Conservation (phyloP, 2,329 filamentous ascomycete species). For the Immersiporthe knoxdaviesiana region DNA sequence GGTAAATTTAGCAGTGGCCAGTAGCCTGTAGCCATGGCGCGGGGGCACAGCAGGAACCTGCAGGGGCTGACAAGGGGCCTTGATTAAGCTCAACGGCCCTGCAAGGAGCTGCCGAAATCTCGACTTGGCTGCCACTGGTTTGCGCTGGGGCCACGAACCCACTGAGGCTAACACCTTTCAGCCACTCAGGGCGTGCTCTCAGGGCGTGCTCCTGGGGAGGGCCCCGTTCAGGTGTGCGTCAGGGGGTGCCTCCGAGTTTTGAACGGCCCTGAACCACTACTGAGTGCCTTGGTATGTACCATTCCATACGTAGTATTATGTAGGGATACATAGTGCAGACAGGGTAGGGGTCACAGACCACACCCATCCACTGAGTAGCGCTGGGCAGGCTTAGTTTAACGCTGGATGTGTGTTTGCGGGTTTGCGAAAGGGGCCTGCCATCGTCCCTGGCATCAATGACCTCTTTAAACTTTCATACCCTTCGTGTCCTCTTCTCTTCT, state of each 20-base stretch:
- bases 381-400: not conserved
- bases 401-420: slow-evolving; percentile 3
- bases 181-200: slow-evolving; percentile 7
- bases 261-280: not conserved
- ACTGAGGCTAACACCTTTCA: not conserved
- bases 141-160: slow-evolving; percentile 5
- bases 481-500: slow-evolving; percentile 1
- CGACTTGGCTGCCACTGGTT: slow-evolving; percentile 9
- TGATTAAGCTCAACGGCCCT: slow-evolving; percentile 14
- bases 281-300: not conserved
- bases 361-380: not conserved
- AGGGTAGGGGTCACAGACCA: not conserved
- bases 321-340: no score
- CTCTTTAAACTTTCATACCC: not conserved
- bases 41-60: not conserved
- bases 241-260: slow-evolving; percentile 8
- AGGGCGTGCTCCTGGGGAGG: no score
- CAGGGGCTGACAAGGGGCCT: slow-evolving; percentile 15
- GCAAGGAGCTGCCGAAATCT: not conserved
- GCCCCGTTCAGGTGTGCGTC: not conserved
- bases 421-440: slow-evolving; percentile 17
- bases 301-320: not conserved
- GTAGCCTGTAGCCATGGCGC: not conserved
- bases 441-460: slow-evolving; percentile 6
- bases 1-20: slow-evolving; percentile 2